Evolutionary conservation across 495 filamentous ascomycete genomes (phyloP).

Genomic region (Talaromyces nanjingensis): DNA sequence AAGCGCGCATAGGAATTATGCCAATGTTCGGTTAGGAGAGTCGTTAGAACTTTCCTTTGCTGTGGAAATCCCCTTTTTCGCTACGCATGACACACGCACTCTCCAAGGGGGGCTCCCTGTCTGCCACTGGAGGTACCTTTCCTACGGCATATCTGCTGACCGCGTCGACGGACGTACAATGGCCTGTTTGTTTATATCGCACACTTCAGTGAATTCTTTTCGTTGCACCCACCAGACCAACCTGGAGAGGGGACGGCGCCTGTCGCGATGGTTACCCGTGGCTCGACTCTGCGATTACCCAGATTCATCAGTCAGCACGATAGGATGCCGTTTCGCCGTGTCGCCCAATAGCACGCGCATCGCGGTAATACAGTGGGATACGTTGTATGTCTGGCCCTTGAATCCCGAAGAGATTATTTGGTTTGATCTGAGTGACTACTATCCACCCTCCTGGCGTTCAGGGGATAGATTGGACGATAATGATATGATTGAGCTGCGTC

Average conservation of each 20-base stretch:
- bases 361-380: slow-evolving; percentile 40
- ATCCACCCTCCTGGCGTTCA: slow-evolving; percentile 22
- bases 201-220: slow-evolving; percentile 15
- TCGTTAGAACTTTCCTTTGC: slow-evolving; percentile 26
- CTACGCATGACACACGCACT: slow-evolving; percentile 20
- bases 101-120: slow-evolving; percentile 4
- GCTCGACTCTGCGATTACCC: slow-evolving; percentile 37
- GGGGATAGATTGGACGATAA: slow-evolving; percentile 8
- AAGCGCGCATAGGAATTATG: slow-evolving; percentile 19
- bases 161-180: slow-evolving; percentile 33
- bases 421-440: slow-evolving; percentile 20
- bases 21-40: slow-evolving; percentile 20
- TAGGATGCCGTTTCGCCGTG: slow-evolving; percentile 36
- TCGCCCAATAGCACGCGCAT: slow-evolving; percentile 33
- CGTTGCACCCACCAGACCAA: slow-evolving; percentile 33
- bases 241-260: slow-evolving; percentile 34
- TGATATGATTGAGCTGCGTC: slow-evolving; percentile 24
- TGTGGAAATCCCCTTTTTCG: slow-evolving; percentile 37
- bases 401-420: slow-evolving; percentile 29
- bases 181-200: slow-evolving; percentile 32
- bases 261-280: slow-evolving; percentile 19
- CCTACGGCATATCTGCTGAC: slow-evolving; percentile 34
- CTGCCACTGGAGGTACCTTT: slow-evolving; percentile 37
- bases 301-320: slow-evolving; percentile 23
- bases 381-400: slow-evolving; percentile 38